phyloP scores from a whole-genome alignment of 495 filamentous ascomycete genomes.

The Podospora bellae-mahoneyi region DNA sequence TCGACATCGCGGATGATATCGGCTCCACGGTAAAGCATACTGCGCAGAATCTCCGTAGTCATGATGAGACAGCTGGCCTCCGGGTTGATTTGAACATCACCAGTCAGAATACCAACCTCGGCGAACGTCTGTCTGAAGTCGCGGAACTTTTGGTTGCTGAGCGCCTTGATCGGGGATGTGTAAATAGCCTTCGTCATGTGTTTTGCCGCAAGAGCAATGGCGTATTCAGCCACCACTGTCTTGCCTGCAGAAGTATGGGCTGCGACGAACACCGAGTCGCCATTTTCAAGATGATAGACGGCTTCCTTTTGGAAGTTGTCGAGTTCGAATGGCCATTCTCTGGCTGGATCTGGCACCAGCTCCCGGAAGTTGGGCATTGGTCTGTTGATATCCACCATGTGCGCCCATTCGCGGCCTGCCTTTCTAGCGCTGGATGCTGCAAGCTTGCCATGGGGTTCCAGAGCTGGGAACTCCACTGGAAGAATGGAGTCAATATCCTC shows the following conservation, averaged over 20 bases:
- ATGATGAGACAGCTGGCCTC: constrained; percentile 98
- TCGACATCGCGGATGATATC: constrained; percentile 97
- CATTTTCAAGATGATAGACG: constrained; percentile 92
- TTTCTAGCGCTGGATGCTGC: constrained; percentile 66
- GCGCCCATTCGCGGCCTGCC: constrained; percentile 87
- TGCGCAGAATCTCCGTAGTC: constrained; percentile 96
- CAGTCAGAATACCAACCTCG: constrained; percentile 94
- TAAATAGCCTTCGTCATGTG: constrained; percentile 99
- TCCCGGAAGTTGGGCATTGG: constrained; percentile 89
- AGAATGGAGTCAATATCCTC: constrained; percentile 90
- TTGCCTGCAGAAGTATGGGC: constrained; percentile 98
- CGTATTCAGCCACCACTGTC: constrained; percentile 97
- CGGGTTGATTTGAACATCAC: constrained; percentile 96
- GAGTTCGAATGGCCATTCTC: constrained; percentile 93
- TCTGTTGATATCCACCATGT: constrained; percentile 92
- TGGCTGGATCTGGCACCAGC: constrained; percentile 91
- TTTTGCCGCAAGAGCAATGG: constrained; percentile 88
- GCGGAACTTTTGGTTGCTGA: constrained; percentile 98
- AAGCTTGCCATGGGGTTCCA: constrained; percentile 80
- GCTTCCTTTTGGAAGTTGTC: constrained; percentile 99
- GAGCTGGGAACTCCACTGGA: constrained; percentile 86
- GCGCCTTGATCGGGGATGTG: constrained; percentile 96
- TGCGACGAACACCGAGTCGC: constrained; percentile 98
- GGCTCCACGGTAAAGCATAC: constrained; percentile 96
- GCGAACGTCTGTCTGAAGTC: constrained; percentile 88